Evolutionary conservation across 2,329 filamentous ascomycete genomes (phyloP).

Genomic region (Paecilomyces fulvus): DNA sequence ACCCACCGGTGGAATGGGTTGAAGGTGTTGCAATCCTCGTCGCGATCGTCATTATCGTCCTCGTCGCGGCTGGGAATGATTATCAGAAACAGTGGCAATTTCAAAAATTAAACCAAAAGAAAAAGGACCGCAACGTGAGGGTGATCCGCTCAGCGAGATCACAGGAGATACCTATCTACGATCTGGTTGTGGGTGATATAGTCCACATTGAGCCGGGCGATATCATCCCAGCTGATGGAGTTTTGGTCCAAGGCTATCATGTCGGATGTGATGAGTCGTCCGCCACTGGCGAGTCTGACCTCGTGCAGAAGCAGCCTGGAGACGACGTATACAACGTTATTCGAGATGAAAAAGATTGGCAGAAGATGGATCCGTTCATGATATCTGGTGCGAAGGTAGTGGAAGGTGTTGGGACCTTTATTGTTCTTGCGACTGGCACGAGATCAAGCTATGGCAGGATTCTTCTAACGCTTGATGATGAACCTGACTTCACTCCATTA

Average conservation of each 20-base stretch:
- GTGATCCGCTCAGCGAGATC: conserved; percentile 67
- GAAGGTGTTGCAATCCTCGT: conserved; percentile 73
- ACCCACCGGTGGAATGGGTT: conserved; percentile 42
- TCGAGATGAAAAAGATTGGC: too few species aligned
- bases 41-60: conserved; percentile 65
- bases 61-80: conserved; percentile 70
- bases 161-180: conserved; percentile 60
- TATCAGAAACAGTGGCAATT: conserved; percentile 78
- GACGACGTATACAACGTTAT: too few species aligned
- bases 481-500: conserved; percentile 68
- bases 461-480: conserved; percentile 68
- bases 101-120: conserved; percentile 70
- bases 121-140: conserved; percentile 66
- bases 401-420: conserved; percentile 65
- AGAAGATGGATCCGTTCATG: conserved; percentile 80
- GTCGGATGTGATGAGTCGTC: conserved; percentile 67
- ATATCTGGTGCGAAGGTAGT: conserved; percentile 70
- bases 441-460: conserved; percentile 70
- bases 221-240: conserved; percentile 63
- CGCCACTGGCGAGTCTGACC: conserved; percentile 65
- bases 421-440: conserved; percentile 66
- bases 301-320: conserved; percentile 65
- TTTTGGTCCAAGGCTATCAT: conserved; percentile 58
- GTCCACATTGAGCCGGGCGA: conserved; percentile 66
- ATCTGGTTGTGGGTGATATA: conserved; percentile 66